These are phyloP conservation scores for Urostyla sp. DNA, from an alignment of 73 alveolate genomes.

Conservation along the genomic window DNA sequence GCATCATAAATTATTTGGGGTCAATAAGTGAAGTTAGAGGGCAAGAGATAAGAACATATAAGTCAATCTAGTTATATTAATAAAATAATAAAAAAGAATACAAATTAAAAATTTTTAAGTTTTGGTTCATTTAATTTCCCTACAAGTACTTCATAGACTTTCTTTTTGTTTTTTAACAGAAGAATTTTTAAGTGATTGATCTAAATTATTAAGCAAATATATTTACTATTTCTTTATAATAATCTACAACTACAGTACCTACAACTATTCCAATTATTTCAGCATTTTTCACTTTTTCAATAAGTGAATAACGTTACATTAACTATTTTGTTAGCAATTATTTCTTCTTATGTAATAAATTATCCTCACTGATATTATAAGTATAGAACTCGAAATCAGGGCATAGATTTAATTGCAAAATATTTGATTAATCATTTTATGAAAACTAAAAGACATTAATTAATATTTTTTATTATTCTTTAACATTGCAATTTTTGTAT, in stretches of 20 bases:
- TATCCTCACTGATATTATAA: background rate
- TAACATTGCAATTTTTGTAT: too few relatives aligned
- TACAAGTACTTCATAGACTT: slow-evolving; percentile 63
- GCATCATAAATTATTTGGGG: slow-evolving; percentile 54
- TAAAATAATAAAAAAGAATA: background rate
- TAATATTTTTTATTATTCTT: background rate
- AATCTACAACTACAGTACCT: slow-evolving; percentile 61
- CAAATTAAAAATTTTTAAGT: slow-evolving; percentile 56
- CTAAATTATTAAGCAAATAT: background rate
- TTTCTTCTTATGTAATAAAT: background rate
- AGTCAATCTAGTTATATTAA: slow-evolving; percentile 70
- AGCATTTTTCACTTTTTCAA: slow-evolving; percentile 50
- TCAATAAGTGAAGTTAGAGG: slow-evolving; percentile 55
- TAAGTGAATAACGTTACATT: slow-evolving; percentile 14
- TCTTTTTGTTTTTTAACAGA: slow-evolving; percentile 12
- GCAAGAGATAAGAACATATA: slow-evolving; percentile 59
- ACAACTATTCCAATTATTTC: slow-evolving; percentile 58
- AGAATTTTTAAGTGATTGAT: slow-evolving; percentile 1
- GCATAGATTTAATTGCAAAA: background rate
- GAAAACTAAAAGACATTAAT: too few relatives aligned
- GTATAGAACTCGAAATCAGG: background rate
- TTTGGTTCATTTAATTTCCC: slow-evolving; percentile 78
- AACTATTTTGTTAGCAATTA: background rate
- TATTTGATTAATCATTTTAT: too few relatives aligned
- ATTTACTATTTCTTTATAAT: slow-evolving; percentile 38